A percentile compares a stretch with the other conserved stretches of the same genome.
Conservation (phyloP, 2,329 filamentous ascomycete genomes). For the Colletotrichum navitas region DNA sequence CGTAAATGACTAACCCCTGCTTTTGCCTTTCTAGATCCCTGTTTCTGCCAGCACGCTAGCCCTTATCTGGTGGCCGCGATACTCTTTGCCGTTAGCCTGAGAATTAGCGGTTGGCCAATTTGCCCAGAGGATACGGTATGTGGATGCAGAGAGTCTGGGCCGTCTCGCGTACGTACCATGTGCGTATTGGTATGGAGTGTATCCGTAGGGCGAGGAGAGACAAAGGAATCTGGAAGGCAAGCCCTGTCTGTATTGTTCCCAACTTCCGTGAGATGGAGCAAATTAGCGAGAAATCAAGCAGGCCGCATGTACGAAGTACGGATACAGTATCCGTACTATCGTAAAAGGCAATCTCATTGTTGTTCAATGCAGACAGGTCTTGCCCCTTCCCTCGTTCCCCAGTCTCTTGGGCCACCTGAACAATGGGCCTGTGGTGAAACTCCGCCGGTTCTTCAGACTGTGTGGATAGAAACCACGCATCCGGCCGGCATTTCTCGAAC, state of each 20-base stretch:
- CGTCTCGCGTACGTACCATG: neutral
- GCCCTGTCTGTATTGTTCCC: too few species aligned
- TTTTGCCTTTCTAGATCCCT: too few species aligned
- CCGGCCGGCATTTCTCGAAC: conserved; percentile 15
- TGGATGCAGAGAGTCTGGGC: conserved; percentile 2
- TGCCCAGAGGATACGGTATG: neutral
- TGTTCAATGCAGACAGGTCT: too few species aligned
- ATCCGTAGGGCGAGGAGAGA: too few species aligned
- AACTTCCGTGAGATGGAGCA: neutral
- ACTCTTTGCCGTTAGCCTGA: too few species aligned
- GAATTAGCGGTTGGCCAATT: too few species aligned
- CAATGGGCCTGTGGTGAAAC: conserved; percentile 6
- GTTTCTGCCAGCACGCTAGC: too few species aligned
- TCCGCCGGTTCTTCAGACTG: neutral
- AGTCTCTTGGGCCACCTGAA: conserved; percentile 2
- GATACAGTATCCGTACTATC: too few species aligned
- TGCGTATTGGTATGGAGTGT: too few species aligned
- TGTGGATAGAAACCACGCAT: conserved; percentile 1
- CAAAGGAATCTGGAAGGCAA: too few species aligned
- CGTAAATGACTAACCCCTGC: too few species aligned
- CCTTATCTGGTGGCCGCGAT: too few species aligned
- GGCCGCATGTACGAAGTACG: neutral
- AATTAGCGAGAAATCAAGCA: neutral
- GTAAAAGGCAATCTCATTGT: neutral
- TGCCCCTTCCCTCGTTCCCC: neutral